Evolutionary conservation across 208 protist genomes (phyloP), one percentile per base, ranked within the genome.

Genomic region (Lotmaria passim): DNA sequence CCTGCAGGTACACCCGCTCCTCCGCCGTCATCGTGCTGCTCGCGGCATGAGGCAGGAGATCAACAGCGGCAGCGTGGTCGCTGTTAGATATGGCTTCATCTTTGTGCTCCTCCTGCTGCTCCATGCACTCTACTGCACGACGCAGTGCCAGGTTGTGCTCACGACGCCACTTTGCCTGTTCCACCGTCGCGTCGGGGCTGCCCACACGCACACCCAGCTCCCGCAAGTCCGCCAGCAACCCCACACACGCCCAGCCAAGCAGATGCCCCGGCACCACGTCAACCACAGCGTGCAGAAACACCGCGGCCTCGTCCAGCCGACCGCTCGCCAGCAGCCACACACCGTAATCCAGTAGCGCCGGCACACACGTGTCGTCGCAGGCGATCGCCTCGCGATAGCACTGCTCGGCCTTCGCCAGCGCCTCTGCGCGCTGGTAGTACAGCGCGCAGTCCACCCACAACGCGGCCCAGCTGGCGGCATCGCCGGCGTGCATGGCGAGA

Each of bases 351-450:
- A 93, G 59, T 57, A 97, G 79, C 28, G 76, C 79, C 31, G 63
- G 60, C n/a, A 88, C 65, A 69, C 90, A 73, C 5, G 19, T 21
- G 28, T 88, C 76, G 53, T 93, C 79, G 70, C 80, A 80, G 21
- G 90, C 78, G 59, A 97, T 79, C 28, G 92, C 91, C 60, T 97
- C 94, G 44, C 91, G 89, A 52, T 95, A 97, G 61, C 85, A 90
- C 75, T 95, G 87, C 82, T 97, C 94, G 21, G 94, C 90, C 67
- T 86, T 90, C 38, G 78, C 68, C n/a, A 83, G 53, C 36, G 94
- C 82, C n/a, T 84, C 85, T n/a, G 68, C 67, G 56, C 90, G 84
- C 23, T 88, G 62, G 84, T 90, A 96, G 73, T 93, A 93, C 51
- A 75, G 50, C 4, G 81, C 94, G 44, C 90, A 87, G 60, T 97